These are phyloP conservation scores for Dovyalis caffra DNA, from an alignment of 345 rosid species.

Conservation along the genomic window DNA sequence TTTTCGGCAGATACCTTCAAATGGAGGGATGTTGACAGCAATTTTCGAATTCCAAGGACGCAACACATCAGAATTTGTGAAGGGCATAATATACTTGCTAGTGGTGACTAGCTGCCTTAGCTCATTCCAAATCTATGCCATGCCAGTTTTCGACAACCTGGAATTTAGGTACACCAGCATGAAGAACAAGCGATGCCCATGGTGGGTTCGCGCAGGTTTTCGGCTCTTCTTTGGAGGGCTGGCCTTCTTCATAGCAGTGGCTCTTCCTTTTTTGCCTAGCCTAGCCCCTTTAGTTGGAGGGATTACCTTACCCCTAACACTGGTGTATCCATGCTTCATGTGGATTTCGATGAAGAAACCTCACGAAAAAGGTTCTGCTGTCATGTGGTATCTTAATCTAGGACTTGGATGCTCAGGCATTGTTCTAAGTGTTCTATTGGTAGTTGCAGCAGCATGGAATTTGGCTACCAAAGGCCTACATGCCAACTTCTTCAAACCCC, in stretches of 20 bases:
- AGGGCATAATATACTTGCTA: slow-evolving; percentile 26
- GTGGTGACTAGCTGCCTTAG: slow-evolving; percentile 32
- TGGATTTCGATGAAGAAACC: slow-evolving; percentile 40
- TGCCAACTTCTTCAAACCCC: slow-evolving; percentile 52
- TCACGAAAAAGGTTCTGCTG: not conserved
- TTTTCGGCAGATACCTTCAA: slow-evolving; percentile 22
- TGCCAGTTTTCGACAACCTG: slow-evolving; percentile 56
- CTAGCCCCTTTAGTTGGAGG: slow-evolving; percentile 47
- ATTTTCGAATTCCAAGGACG: slow-evolving; percentile 22
- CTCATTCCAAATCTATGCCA: slow-evolving; percentile 52
- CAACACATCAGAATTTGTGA: slow-evolving; percentile 23
- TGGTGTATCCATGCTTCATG: slow-evolving; percentile 56
- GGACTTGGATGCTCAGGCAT: slow-evolving; percentile 45
- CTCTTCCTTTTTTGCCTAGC: slow-evolving; percentile 49
- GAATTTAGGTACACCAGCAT: slow-evolving; percentile 27
- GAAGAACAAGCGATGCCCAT: slow-evolving; percentile 25
- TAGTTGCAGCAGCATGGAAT: slow-evolving; percentile 42
- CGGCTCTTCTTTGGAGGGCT: slow-evolving; percentile 44
- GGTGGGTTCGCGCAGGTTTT: slow-evolving; percentile 24
- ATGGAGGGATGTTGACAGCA: slow-evolving; percentile 38
- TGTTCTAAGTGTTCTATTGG: slow-evolving; percentile 24
- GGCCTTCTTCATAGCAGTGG: slow-evolving; percentile 36
- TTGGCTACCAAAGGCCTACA: slow-evolving; percentile 35
- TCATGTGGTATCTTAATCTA: slow-evolving; percentile 40
- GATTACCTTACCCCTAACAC: slow-evolving; percentile 39